phyloP scores from a whole-genome alignment of 1,284 basidiomycete genomes.

The Laetiporus sulphureus region DNA sequence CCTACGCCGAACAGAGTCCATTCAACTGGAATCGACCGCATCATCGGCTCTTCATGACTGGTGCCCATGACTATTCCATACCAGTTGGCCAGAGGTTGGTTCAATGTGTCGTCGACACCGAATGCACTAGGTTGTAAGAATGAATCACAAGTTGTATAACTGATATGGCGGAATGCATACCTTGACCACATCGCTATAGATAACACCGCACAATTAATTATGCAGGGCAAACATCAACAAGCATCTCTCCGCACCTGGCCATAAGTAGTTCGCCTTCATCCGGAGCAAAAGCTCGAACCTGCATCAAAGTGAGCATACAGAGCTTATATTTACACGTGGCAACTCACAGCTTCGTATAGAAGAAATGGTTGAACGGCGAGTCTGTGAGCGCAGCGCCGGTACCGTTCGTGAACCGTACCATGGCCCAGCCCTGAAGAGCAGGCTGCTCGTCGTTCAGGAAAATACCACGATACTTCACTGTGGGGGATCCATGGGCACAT shows the following conservation, averaged over 20 bases:
- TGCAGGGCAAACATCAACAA: not conserved
- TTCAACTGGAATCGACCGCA: slow-evolving; percentile 55
- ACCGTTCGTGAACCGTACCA: slow-evolving; percentile 62
- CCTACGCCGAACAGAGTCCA: slow-evolving; percentile 50
- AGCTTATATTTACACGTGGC: slow-evolving; percentile 5
- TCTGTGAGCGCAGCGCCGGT: slow-evolving; percentile 41
- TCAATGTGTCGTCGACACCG: slow-evolving; percentile 56
- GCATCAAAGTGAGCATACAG: not conserved
- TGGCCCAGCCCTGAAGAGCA: slow-evolving; percentile 43
- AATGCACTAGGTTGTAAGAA: slow-evolving; percentile 65
- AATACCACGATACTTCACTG: slow-evolving; percentile 66
- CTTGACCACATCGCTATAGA: slow-evolving; percentile 42
- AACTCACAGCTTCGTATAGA: slow-evolving; percentile 54
- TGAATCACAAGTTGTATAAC: no score
- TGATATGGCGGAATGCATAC: no score
- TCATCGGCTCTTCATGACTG: slow-evolving; percentile 63
- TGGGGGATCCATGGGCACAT: slow-evolving; percentile 60
- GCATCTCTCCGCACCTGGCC: slow-evolving; percentile 43
- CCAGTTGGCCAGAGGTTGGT: slow-evolving; percentile 56
- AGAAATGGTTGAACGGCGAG: slow-evolving; percentile 57
- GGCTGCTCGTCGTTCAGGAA: slow-evolving; percentile 43
- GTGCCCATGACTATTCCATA: slow-evolving; percentile 71
- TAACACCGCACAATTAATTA: no score
- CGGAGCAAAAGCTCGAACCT: slow-evolving; percentile 65
- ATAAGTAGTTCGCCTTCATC: slow-evolving; percentile 65